Base-by-base conservation (phyloP, 768 basidiomycete genomes). In the Suillus lakei region DNA sequence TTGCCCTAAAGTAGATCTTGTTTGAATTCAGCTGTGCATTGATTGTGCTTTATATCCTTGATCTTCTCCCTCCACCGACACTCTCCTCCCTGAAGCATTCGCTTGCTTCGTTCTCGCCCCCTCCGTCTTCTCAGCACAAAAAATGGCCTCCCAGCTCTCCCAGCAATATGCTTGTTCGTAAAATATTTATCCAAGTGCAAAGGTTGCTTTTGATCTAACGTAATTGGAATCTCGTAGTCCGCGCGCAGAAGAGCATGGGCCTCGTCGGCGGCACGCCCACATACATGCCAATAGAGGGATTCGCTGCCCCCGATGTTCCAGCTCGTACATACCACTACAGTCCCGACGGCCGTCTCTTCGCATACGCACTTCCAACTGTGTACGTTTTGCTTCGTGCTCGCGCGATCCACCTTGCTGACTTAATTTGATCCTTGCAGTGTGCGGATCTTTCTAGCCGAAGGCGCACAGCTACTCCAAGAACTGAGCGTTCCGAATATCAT, bases 231-330 rank as follows among this genome's bases (percentile, higher is more conserved):
- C 39, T 61, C 67, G 13, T 72, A 96, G 95, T 88, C 83, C 94
- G 97, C 77, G 93, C 96, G 51, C 96, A 98, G 86, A 99, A 98
- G 87, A 85, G 87, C 66, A 82, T 97, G 62, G 94, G 93, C 70
- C 87, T 98, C 72, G 87, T 96, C 74, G 85, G 88, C 67, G 94
- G 92, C 59, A 84, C 90, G 12, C 95, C 97, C 56, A 83, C 86
- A 72, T 98, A 95, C 76, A 72, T 80, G 26, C 78, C 88, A 21
- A 78, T 93, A 28, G 79, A 87, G 67, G 86, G 85, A 50, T 93
- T 92, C 70, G 77, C 78, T 64, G 82, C 79, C 39, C 92, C 92
- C 54, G 91, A 92, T 51, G 86, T 84, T 32, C 82, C 93, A 64
- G 89, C 90, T 48, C 86, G 92, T 71, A 90, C 87, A 62, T 92